These are phyloP conservation scores for Trichoderma simmonsii DNA, from an alignment of 2,329 filamentous ascomycete genomes.

Conservation along the genomic window DNA sequence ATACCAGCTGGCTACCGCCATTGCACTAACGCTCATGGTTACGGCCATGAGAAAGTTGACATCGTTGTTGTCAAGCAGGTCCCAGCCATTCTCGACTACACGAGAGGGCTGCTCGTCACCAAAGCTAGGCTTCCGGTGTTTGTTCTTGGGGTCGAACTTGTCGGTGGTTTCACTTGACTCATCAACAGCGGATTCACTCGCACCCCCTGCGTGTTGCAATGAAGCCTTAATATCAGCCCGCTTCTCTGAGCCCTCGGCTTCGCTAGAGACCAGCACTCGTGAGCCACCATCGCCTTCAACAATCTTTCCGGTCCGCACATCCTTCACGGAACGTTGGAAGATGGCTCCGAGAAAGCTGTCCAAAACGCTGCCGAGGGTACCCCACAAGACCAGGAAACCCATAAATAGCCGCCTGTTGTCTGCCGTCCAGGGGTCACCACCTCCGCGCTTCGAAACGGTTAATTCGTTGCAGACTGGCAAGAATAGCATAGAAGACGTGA, in stretches of 20 bases:
- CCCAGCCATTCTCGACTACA: constrained; percentile 61
- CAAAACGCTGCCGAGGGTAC: constrained; percentile 73
- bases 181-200: constrained; percentile 31
- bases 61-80: constrained; percentile 89
- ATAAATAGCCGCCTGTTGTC: constrained; percentile 46
- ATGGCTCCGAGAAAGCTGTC: constrained; percentile 85
- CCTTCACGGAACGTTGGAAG: constrained; percentile 81
- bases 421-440: constrained; percentile 48
- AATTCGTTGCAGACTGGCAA: constrained; percentile 62
- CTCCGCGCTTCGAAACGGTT: constrained; percentile 38
- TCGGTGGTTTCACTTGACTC: constrained; percentile 37
- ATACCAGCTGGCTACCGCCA: constrained; percentile 61
- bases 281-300: constrained; percentile 80
- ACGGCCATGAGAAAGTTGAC: constrained; percentile 92
- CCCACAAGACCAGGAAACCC: constrained; percentile 65
- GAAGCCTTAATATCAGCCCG: constrained; percentile 40
- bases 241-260: constrained; percentile 30
- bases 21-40: constrained; percentile 74
- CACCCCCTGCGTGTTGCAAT: constrained; percentile 42
- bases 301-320: constrained; percentile 79
- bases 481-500: constrained; percentile 61
- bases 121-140: constrained; percentile 51
- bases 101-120: constrained; percentile 58
- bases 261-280: constrained; percentile 49
- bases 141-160: constrained; percentile 49